Conservation (phyloP, 139 green algal species). For the Picochlorum costavermella region DNA sequence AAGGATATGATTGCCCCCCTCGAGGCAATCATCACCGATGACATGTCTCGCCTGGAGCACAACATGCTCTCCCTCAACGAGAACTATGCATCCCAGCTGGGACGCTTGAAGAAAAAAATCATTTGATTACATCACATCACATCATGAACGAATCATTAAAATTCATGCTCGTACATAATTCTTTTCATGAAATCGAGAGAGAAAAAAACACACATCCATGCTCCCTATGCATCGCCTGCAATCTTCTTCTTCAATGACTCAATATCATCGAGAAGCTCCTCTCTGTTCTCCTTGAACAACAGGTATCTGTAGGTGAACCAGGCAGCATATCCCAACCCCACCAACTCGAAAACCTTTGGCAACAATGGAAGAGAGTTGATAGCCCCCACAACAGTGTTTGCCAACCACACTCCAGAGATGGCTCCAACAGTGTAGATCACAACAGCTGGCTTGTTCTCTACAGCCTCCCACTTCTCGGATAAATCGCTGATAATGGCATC, state of each 20-base stretch:
- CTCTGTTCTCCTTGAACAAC: slow-evolving; percentile 90
- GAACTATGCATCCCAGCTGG: slow-evolving; percentile 17
- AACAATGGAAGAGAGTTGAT: slow-evolving; percentile 91
- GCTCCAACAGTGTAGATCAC: slow-evolving; percentile 75
- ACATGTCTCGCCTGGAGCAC: slow-evolving; percentile 1
- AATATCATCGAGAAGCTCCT: slow-evolving; percentile 90
- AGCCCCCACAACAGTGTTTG: slow-evolving; percentile 75
- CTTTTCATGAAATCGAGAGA: slow-evolving; percentile 4
- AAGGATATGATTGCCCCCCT: slow-evolving; percentile 29
- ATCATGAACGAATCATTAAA: slow-evolving; percentile 9
- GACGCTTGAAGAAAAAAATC: slow-evolving; percentile 27
- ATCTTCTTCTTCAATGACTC: slow-evolving; percentile 95
- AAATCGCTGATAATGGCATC: slow-evolving; percentile 67
- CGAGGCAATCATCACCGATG: slow-evolving; percentile 22
- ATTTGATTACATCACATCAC: slow-evolving; percentile 11
- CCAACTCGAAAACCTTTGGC: slow-evolving; percentile 96
- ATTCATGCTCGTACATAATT: not conserved
- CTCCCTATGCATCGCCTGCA: slow-evolving; percentile 20
- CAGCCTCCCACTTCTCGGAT: slow-evolving; percentile 51
- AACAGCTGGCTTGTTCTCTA: slow-evolving; percentile 76
- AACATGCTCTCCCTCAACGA: no score
- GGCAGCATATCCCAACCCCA: slow-evolving; percentile 89
- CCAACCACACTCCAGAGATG: slow-evolving; percentile 81
- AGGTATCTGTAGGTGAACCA: slow-evolving; percentile 99
- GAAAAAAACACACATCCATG: not conserved